Evolutionary conservation across 164 flowering plant species (phyloP), one percentile per base, ranked within the genome.

Genomic region (Vitis rotundifolia): DNA sequence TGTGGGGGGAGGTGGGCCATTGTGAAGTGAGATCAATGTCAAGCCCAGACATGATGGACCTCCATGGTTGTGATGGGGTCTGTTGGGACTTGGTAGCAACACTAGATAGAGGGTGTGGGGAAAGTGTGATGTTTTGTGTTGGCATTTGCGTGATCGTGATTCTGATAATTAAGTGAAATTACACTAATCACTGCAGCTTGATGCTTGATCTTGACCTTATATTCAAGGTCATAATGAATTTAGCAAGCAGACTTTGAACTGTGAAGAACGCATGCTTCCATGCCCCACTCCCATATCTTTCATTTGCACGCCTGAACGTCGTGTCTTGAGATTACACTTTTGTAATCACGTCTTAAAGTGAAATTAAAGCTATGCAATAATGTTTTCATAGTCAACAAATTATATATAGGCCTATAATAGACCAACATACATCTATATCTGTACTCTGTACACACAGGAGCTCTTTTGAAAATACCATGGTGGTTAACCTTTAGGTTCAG

Each of bases 281-380:
- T 63, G 65, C 52, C 63, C 72, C 72, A 68, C 44, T 6, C 64
- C 8, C 11, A 16, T 60, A 49, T 47, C 22, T 67, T 56, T 54
- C 57, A 68, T 49, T 49, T 26, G 67, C 71, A 73, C 71, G 64
- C 71, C 63, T 31, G 31, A 55, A 48, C n/a, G 60, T 72, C 69
- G 14, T 65, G 28, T 64, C 75, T 14, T 44, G 37, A 37, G 54
- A 59, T 54, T 49, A 19, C 54, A 49, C 64, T 59, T 37, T 56
- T 49, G 49, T 48, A 58, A 19, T 49, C 61, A 9, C 18, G 49
- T 68, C 71, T 49, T 28, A n/a, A 50, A 49, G 56, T 68, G 53
- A 16, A 31, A 68, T 58, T 58, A 57, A 58, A 58, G 71, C 37
- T 0, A 64, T 22, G 16, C n/a, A 6, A 53, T 37, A 37, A 37